These are phyloP conservation scores for Cyberlindnera mycetangii DNA, from an alignment of 805 yeast species.

Conservation along the genomic window DNA sequence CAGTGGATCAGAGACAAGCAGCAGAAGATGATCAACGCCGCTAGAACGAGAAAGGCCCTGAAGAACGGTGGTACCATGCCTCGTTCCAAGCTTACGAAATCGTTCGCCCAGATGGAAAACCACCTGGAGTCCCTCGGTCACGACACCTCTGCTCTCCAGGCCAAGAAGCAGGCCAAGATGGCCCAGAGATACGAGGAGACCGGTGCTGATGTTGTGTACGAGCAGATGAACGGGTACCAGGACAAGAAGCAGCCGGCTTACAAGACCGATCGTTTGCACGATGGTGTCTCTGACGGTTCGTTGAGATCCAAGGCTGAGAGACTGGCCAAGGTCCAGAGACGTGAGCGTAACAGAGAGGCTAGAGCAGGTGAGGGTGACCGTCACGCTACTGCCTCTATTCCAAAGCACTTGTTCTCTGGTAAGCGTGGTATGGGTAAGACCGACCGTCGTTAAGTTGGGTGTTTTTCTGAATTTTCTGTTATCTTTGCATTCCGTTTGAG, in stretches of 20 bases:
- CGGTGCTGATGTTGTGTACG: conserved; percentile 65
- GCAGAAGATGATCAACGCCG: conserved; percentile 86
- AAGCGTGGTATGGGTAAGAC: conserved; percentile 95
- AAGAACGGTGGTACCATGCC: conserved; percentile 89
- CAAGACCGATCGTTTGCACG: conserved; percentile 80
- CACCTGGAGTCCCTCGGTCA: conserved; percentile 91
- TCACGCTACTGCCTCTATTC: conserved; percentile 77
- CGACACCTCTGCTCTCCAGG: conserved; percentile 67
- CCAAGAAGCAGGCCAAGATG: conserved; percentile 42
- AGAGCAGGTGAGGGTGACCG: conserved; percentile 96
- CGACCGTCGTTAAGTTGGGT: conserved; percentile 65
- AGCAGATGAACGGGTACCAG: conserved; percentile 26
- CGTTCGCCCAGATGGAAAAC: conserved; percentile 75
- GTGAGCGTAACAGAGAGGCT: conserved; percentile 89
- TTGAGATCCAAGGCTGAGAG: conserved; percentile 82
- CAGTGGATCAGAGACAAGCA: conserved; percentile 94
- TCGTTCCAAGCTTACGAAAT: conserved; percentile 77
- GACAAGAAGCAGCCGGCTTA: conserved; percentile 32
- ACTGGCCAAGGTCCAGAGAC: conserved; percentile 83
- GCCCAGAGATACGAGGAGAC: conserved; percentile 41
- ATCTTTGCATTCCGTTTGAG: conserved; percentile 1
- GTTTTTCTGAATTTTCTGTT: not conserved
- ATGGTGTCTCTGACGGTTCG: conserved; percentile 82
- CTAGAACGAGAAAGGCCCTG: conserved; percentile 80
- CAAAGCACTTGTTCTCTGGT: conserved; percentile 94